Evolutionary conservation across 805 yeast genomes (phyloP), one percentile per base, ranked within the genome.

Genomic region (Starmera caribaea): DNA sequence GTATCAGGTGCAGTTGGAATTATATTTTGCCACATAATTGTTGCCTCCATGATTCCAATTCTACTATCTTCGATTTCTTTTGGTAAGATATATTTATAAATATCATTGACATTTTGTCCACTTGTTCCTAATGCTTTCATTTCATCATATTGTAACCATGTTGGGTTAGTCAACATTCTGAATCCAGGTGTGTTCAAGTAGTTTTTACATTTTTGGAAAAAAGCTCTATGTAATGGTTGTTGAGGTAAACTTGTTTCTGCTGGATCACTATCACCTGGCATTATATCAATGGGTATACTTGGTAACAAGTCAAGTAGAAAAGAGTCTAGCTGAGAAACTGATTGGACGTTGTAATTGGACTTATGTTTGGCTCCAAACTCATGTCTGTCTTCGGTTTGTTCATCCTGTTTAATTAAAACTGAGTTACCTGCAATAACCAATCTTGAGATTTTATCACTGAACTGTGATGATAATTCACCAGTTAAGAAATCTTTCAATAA

Each of bases 1-100:
- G 98, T 92, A 53, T 92, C 97, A 0, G 98, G 98, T 1, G 96
- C 95, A 0, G 97, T 88, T 3, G 98, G 98, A 1, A 85, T 79
- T 17, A 85, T 66, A 53, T 86, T 86, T 51, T 88, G 90, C 95
- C 96, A 89, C 35, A 65, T 62, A 30, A 92, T 54, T 0, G 85
- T 81, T 13, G 76, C 68, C 48, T 79, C 83, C 64, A 90, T 68
- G 50, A 81, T 61, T 16, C 71, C 69, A 14, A 74, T 48, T 41
- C 82, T 60, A 2, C 67, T 54, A 14, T 51, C 49, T 15, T 51
- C 53, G 6, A 54, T 41, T 14, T 55, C 56, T 16, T 58, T 52
- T 30, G 79, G 70, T 26, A 68, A 61, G 41, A 71, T 53, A 50
- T 90, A 90, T 50, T 80, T 83, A 52, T 68, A 65, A 33, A 92